These are phyloP conservation scores for Spiraea crenata DNA, from an alignment of 331 rosid genomes.

Conservation along the genomic window DNA sequence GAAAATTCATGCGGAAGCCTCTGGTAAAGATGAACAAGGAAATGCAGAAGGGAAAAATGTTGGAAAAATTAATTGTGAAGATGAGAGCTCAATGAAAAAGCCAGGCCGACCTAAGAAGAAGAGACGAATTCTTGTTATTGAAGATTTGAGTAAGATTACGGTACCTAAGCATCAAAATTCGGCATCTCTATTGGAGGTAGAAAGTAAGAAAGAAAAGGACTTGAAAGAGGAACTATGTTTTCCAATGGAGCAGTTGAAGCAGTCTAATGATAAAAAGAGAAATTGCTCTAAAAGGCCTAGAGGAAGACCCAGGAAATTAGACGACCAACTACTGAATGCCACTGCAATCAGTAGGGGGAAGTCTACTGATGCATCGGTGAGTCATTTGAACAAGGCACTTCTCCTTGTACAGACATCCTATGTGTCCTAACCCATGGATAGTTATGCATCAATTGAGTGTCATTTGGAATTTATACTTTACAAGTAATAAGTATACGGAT, in stretches of 20 bases:
- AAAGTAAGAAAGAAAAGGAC: constrained; percentile 21
- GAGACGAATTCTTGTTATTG: constrained; percentile 17
- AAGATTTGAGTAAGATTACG: constrained; percentile 26
- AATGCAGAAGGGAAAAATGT: neutral
- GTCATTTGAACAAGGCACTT: constrained; percentile 22
- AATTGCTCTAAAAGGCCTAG: constrained; percentile 31
- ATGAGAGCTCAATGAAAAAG: too few relatives aligned
- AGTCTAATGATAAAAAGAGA: constrained; percentile 4
- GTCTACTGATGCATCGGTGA: constrained; percentile 30
- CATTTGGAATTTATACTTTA: neutral
- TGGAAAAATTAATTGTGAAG: too few relatives aligned
- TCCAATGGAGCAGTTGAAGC: constrained; percentile 13
- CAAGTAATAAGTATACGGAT: constrained; percentile 1
- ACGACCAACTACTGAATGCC: constrained; percentile 10
- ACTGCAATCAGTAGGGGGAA: constrained; percentile 23
- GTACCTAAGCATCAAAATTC: constrained; percentile 18
- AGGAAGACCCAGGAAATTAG: constrained; percentile 37
- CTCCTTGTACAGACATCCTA: neutral
- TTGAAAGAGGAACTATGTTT: constrained; percentile 9
- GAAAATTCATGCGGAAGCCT: constrained; percentile 20
- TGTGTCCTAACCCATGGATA: neutral
- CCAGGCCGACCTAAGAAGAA: neutral
- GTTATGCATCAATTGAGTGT: neutral
- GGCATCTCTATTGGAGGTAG: constrained; percentile 16
- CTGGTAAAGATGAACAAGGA: constrained; percentile 21